Conservation (phyloP, 208 protist species). For the Polymyxa betae region DNA sequence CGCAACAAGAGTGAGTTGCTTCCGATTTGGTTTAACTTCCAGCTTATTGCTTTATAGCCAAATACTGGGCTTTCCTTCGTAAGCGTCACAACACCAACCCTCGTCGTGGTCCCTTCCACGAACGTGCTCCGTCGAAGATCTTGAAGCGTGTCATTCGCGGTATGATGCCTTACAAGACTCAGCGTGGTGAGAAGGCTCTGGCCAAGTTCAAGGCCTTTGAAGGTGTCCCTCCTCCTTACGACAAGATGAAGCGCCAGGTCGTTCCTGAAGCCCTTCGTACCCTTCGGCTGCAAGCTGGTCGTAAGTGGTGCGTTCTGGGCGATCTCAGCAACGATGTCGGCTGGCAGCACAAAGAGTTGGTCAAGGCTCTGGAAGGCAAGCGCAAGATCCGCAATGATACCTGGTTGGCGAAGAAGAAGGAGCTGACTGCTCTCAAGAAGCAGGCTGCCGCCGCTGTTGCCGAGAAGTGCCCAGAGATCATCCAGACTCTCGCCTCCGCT, state of each 20-base stretch:
- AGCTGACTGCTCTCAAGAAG: slow-evolving; percentile 54
- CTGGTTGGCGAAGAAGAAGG: slow-evolving; percentile 77
- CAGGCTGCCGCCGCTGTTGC: background rate
- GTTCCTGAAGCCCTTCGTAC: slow-evolving; percentile 82
- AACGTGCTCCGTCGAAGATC: slow-evolving; percentile 93
- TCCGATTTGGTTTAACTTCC: background rate
- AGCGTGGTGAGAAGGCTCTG: slow-evolving; percentile 80
- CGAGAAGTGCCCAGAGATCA: background rate
- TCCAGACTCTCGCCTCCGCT: background rate
- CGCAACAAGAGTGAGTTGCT: slow-evolving; percentile 93
- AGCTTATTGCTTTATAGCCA: slow-evolving; percentile 66
- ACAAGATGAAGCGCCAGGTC: slow-evolving; percentile 82
- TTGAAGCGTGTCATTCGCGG: slow-evolving; percentile 91
- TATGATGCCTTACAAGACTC: slow-evolving; percentile 95
- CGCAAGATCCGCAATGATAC: slow-evolving; percentile 72
- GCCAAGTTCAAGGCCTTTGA: slow-evolving; percentile 82
- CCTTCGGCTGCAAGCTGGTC: slow-evolving; percentile 72
- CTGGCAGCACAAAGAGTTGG: slow-evolving; percentile 84
- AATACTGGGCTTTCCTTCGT: slow-evolving; percentile 83
- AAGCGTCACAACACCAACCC: slow-evolving; percentile 97
- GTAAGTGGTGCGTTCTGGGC: slow-evolving; percentile 80
- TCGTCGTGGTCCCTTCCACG: slow-evolving; percentile 93
- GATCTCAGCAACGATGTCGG: slow-evolving; percentile 78
- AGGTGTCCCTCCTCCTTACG: slow-evolving; percentile 84
- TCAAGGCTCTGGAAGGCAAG: slow-evolving; percentile 83